A percentile compares a stretch with the other conserved stretches of the same genome.
These are phyloP conservation scores for Stachybotrys chlorohalonatus DNA, from an alignment of 2,329 filamentous ascomycete genomes.

Conservation along the genomic window DNA sequence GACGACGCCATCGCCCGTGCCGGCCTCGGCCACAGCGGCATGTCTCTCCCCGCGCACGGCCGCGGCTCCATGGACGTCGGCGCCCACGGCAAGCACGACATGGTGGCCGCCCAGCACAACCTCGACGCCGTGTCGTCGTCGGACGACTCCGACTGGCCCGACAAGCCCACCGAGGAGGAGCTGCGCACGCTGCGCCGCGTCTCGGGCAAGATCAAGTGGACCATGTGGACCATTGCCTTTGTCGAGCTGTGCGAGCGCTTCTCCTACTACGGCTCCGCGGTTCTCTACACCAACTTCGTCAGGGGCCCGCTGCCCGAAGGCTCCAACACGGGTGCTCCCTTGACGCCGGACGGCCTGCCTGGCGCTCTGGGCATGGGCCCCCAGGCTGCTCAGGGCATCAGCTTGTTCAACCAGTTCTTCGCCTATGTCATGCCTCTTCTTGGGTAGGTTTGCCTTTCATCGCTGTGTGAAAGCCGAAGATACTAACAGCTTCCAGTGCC, in stretches of 20 bases:
- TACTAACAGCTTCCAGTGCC: conserved; percentile 21
- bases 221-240: conserved; percentile 61
- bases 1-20: conserved; percentile 24
- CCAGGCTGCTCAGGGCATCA: conserved; percentile 39
- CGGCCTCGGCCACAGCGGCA: conserved; percentile 17
- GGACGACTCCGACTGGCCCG: conserved; percentile 20
- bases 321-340: conserved; percentile 43
- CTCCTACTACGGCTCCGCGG: conserved; percentile 65
- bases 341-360: conserved; percentile 22
- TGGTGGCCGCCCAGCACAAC: conserved; percentile 6
- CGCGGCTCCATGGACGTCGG: conserved; percentile 18
- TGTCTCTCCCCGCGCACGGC: conserved; percentile 12
- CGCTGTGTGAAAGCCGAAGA: background rate
- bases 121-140: conserved; percentile 12
- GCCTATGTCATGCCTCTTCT: conserved; percentile 50
- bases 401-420: conserved; percentile 51
- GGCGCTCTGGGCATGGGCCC: conserved; percentile 52
- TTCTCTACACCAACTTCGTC: conserved; percentile 61
- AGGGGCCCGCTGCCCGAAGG: conserved; percentile 43
- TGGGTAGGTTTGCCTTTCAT: conserved; percentile 31
- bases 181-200: conserved; percentile 52
- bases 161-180: conserved; percentile 52
- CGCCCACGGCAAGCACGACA: conserved; percentile 6
- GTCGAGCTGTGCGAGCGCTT: conserved; percentile 70
- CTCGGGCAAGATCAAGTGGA: conserved; percentile 54